Evolutionary conservation across 2,329 filamentous ascomycete species (phyloP).

Genomic region (Epichloe coenophiala): DNA sequence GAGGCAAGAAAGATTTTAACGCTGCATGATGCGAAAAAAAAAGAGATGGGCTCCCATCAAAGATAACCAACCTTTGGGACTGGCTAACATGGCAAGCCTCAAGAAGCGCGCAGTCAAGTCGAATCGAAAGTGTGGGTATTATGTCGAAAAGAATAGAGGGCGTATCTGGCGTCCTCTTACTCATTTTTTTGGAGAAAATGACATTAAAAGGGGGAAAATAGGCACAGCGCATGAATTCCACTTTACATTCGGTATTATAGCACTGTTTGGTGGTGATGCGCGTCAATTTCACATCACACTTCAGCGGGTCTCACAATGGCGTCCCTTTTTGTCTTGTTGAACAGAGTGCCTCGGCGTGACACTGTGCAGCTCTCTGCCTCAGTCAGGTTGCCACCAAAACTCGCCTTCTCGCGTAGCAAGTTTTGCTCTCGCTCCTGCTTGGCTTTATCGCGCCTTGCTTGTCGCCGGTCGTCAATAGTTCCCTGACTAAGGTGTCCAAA

Average conservation of each 20-base stretch:
- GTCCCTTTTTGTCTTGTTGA: constrained; percentile 28
- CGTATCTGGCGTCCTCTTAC: neutral
- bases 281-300: constrained; percentile 1
- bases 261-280: too few relatives aligned
- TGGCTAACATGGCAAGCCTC: too few relatives aligned
- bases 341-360: constrained; percentile 31
- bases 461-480: constrained; percentile 62
- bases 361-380: constrained; percentile 16
- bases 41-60: too few relatives aligned
- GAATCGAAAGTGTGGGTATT: neutral
- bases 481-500: constrained; percentile 74
- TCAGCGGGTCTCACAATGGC: constrained; percentile 8
- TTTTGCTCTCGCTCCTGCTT: constrained; percentile 26
- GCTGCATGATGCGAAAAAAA: too few relatives aligned
- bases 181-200: neutral
- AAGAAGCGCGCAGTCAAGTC: too few relatives aligned
- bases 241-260: too few relatives aligned
- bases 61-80: too few relatives aligned
- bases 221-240: neutral
- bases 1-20: too few relatives aligned
- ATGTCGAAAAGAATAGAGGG: neutral
- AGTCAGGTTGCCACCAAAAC: constrained; percentile 17
- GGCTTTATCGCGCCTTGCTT: constrained; percentile 47
- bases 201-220: neutral
- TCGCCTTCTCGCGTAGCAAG: constrained; percentile 13